These are phyloP conservation scores for Rhizophora apiculata DNA, from an alignment of 345 rosid genomes.

Conservation along the genomic window DNA sequence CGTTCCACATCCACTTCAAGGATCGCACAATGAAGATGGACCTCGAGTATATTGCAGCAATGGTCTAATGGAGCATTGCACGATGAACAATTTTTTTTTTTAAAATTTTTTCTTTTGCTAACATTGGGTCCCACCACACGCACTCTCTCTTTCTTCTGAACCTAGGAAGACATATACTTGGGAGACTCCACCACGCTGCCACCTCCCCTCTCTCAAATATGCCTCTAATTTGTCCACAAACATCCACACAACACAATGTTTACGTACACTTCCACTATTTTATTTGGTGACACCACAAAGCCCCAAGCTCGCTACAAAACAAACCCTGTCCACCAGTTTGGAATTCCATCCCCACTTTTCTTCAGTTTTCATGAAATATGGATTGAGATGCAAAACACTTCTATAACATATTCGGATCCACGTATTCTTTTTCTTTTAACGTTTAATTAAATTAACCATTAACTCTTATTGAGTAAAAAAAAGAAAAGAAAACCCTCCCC, in stretches of 20 bases:
- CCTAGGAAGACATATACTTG: constrained; percentile 16
- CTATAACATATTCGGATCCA: no score
- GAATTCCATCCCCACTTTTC: no score
- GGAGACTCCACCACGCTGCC: constrained; percentile 18
- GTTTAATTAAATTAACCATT: no score
- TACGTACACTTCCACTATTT: neutral
- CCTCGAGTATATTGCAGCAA: no score
- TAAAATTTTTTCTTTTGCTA: neutral
- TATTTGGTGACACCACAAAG: neutral
- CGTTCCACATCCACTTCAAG: constrained; percentile 7
- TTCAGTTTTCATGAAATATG: no score
- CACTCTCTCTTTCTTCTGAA: constrained; percentile 16
- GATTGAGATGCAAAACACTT: no score
- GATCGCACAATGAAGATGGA: constrained; percentile 4
- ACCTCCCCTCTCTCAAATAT: neutral
- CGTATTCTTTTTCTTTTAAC: no score
- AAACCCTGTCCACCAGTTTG: constrained; percentile 22
- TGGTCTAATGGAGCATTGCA: neutral
- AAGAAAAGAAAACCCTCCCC: no score
- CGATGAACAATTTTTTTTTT: neutral
- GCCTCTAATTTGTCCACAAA: constrained; percentile 8
- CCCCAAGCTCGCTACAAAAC: constrained; percentile 19
- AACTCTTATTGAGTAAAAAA: no score
- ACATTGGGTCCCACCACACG: constrained; percentile 21
- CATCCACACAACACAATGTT: neutral